Conservation (phyloP, 2,329 filamentous ascomycete species). For the Truncatella angustata region DNA sequence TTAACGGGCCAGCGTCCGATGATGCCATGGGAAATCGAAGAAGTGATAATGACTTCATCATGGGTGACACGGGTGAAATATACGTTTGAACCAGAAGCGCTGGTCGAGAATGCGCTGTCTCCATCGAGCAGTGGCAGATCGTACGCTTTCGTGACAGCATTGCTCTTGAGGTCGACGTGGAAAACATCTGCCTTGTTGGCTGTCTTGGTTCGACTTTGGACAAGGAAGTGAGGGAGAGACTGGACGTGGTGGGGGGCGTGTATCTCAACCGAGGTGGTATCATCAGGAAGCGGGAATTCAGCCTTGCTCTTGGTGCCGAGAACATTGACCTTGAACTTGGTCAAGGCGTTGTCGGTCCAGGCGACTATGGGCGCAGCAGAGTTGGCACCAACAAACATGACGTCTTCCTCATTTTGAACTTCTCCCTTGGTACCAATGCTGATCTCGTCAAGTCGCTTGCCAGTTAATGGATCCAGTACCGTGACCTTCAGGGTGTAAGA, state of each 20-base stretch:
- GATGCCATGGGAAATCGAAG: slow-evolving; percentile 73
- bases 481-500: slow-evolving; percentile 77
- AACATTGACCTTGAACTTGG: slow-evolving; percentile 69
- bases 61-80: slow-evolving; percentile 84
- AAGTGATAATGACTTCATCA: slow-evolving; percentile 70
- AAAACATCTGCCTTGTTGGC: slow-evolving; percentile 84
- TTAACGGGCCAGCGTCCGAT: slow-evolving; percentile 72
- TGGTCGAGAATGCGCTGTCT: slow-evolving; percentile 74
- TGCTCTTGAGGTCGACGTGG: slow-evolving; percentile 72
- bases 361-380: slow-evolving; percentile 72
- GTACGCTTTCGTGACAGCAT: slow-evolving; percentile 73
- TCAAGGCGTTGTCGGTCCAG: slow-evolving; percentile 65
- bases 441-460: slow-evolving; percentile 70
- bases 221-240: slow-evolving; percentile 77
- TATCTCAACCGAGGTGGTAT: slow-evolving; percentile 55
- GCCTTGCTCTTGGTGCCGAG: slow-evolving; percentile 59
- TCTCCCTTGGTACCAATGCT: slow-evolving; percentile 73
- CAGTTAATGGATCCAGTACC: slow-evolving; percentile 69
- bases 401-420: slow-evolving; percentile 60
- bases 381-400: slow-evolving; percentile 74
- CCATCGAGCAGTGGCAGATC: slow-evolving; percentile 70
- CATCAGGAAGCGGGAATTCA: slow-evolving; percentile 49
- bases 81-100: slow-evolving; percentile 74
- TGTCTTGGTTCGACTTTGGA: slow-evolving; percentile 70
- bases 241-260: slow-evolving; percentile 73